These are phyloP conservation scores for Fusarium setosum DNA, from an alignment of 2,329 filamentous ascomycete genomes.

Conservation along the genomic window DNA sequence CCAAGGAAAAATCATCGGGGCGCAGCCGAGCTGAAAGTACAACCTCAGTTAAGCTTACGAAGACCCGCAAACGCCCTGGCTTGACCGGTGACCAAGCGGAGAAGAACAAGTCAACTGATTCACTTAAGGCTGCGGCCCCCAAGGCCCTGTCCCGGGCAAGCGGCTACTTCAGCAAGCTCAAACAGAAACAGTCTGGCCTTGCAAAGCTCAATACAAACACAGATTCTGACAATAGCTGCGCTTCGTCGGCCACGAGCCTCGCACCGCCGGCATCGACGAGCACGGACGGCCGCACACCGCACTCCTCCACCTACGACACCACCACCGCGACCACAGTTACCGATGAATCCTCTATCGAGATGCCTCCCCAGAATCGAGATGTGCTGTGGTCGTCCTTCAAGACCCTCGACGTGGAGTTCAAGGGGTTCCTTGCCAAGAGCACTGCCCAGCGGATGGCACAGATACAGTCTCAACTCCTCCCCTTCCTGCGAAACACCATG, in stretches of 20 bases:
- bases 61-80: slow-evolving; percentile 44
- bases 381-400: slow-evolving; percentile 67
- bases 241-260: slow-evolving; percentile 60
- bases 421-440: slow-evolving; percentile 77
- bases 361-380: slow-evolving; percentile 58
- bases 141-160: slow-evolving; percentile 57
- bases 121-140: slow-evolving; percentile 50
- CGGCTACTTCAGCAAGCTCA: slow-evolving; percentile 63
- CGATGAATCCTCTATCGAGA: slow-evolving; percentile 60
- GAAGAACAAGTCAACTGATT: slow-evolving; percentile 45
- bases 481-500: slow-evolving; percentile 79
- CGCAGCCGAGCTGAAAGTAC: slow-evolving; percentile 40
- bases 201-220: slow-evolving; percentile 51
- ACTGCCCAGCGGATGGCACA: slow-evolving; percentile 79
- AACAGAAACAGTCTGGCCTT: slow-evolving; percentile 55
- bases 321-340: slow-evolving; percentile 50
- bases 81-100: slow-evolving; percentile 42
- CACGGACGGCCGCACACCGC: slow-evolving; percentile 51
- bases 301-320: slow-evolving; percentile 53
- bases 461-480: slow-evolving; percentile 77
- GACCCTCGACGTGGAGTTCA: slow-evolving; percentile 60
- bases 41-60: slow-evolving; percentile 39
- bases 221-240: slow-evolving; percentile 57
- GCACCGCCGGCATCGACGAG: slow-evolving; percentile 54
- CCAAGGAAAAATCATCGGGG: slow-evolving; percentile 37